Conservation (phyloP, 2,329 filamentous ascomycete species). For the Chrysosporium keratinophilum region DNA sequence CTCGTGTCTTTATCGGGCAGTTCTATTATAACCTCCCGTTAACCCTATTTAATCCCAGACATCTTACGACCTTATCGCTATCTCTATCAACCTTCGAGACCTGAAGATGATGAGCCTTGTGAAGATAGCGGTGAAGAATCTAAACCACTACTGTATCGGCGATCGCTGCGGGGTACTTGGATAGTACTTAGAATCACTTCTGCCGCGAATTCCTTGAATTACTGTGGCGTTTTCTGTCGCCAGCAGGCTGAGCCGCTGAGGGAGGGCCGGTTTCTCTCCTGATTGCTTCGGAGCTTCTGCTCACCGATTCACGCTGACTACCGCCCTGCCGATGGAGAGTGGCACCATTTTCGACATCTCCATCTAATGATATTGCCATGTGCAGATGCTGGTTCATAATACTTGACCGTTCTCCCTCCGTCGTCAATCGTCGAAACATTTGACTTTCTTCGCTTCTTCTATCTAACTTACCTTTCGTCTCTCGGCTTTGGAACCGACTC, state of each 20-base stretch:
- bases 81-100: conserved; percentile 1
- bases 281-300: conserved; percentile 2
- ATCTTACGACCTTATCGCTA: not conserved
- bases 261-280: not conserved
- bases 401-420: not conserved
- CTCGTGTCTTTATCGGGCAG: not conserved
- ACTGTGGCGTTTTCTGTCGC: not conserved
- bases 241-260: not conserved
- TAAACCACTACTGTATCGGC: not conserved
- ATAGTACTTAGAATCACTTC: not conserved
- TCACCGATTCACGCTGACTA: not conserved
- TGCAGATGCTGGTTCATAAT: not conserved
- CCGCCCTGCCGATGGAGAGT: not conserved
- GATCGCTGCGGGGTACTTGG: conserved; percentile 1
- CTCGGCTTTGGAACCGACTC: no score
- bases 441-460: not conserved
- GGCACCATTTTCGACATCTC: not conserved
- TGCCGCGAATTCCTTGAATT: conserved; percentile 1
- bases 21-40: not conserved
- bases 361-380: not conserved
- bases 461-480: no score
- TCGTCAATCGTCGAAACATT: not conserved
- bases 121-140: not conserved
- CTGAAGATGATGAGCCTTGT: not conserved
- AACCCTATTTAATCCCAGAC: not conserved